Evolutionary conservation across 148 eudicot species (phyloP).

Genomic region (Fagopyrum esculentum): DNA sequence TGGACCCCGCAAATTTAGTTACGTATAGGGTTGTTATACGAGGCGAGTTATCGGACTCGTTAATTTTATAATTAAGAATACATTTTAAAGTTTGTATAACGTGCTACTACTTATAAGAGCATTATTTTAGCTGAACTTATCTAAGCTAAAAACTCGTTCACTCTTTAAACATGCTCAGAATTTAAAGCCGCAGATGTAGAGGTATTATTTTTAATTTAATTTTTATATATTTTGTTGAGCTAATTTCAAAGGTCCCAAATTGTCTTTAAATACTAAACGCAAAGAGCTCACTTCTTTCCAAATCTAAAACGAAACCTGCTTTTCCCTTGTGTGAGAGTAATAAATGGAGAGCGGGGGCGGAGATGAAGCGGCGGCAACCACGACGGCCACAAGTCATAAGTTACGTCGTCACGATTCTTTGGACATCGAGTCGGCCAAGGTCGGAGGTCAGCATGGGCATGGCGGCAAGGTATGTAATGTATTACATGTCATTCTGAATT

Average conservation of each 20-base stretch:
- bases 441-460: constrained; percentile 14
- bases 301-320: not conserved
- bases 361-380: not conserved
- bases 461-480: constrained; percentile 11
- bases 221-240: not conserved
- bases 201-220: no score
- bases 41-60: no score
- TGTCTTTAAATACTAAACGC: not conserved
- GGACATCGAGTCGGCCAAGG: constrained; percentile 16
- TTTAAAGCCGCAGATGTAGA: no score
- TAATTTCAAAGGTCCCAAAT: not conserved
- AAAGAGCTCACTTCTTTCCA: not conserved
- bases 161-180: no score
- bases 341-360: not conserved
- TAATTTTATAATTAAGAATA: no score
- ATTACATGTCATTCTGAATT: not conserved
- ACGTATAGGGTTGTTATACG: no score
- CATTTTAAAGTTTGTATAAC: no score
- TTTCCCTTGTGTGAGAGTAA: not conserved
- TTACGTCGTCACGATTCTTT: constrained; percentile 15
- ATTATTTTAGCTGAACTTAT: no score
- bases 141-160: no score
- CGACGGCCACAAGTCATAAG: not conserved
- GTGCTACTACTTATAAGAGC: no score
- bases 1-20: not conserved